Evolutionary conservation across 805 yeast genomes (phyloP).

Genomic region (Teunomyces funiuensis): DNA sequence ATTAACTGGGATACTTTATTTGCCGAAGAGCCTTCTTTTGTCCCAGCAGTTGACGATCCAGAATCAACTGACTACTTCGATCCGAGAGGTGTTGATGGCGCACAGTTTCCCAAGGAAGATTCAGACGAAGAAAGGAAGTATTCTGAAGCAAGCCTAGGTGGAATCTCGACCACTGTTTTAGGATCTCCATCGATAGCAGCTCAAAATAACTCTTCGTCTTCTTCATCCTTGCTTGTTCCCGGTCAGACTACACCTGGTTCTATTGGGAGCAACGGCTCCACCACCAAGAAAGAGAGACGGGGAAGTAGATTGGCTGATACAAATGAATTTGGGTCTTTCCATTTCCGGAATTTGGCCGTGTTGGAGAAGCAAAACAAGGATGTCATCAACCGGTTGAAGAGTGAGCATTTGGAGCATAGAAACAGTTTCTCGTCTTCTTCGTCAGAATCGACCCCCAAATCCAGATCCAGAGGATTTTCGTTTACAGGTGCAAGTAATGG

Average conservation of each 20-base stretch:
- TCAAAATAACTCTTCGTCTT: constrained; percentile 6
- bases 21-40: constrained; percentile 73
- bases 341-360: constrained; percentile 84
- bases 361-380: constrained; percentile 93
- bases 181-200: constrained; percentile 16
- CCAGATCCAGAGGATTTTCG: constrained; percentile 35
- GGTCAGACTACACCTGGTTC: constrained; percentile 6
- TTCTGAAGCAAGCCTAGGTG: constrained; percentile 10
- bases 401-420: constrained; percentile 70
- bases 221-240: constrained; percentile 12
- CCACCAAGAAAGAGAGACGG: constrained; percentile 59
- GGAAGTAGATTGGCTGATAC: constrained; percentile 72
- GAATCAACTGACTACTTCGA: constrained; percentile 92
- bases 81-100: constrained; percentile 77
- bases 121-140: constrained; percentile 34
- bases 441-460: constrained; percentile 41
- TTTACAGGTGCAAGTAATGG: constrained; percentile 17
- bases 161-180: constrained; percentile 10
- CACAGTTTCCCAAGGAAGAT: constrained; percentile 56
- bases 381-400: constrained; percentile 81
- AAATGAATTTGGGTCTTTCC: constrained; percentile 87
- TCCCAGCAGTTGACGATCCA: constrained; percentile 76
- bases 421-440: constrained; percentile 51
- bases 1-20: constrained; percentile 76
- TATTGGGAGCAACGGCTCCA: constrained; percentile 8